Percentiles rank a stretch among this genome's conserved stretches.
Conservation (phyloP, 768 basidiomycete genomes). For the Termitomyces titanicus region DNA sequence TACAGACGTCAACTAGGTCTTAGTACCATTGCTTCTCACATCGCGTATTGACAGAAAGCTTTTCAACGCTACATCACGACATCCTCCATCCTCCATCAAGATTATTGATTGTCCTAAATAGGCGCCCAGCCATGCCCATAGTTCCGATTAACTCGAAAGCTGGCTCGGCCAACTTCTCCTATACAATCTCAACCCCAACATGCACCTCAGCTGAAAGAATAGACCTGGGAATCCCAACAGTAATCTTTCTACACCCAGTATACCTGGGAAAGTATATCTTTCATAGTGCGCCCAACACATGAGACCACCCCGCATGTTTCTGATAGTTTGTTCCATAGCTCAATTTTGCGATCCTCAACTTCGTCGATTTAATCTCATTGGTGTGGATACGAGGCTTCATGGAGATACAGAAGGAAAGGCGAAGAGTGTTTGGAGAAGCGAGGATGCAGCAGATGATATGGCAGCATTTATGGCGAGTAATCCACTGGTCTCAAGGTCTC, state of each 20-base stretch:
- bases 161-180: constrained; percentile 29
- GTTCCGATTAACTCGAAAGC: constrained; percentile 23
- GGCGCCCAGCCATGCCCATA: constrained; percentile 24
- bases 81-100: background rate
- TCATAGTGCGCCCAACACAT: constrained; percentile 20
- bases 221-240: constrained; percentile 27
- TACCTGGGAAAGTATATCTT: constrained; percentile 30
- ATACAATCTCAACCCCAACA: constrained; percentile 34
- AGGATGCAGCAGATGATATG: constrained; percentile 31
- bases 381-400: constrained; percentile 29
- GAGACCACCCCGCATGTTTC: background rate
- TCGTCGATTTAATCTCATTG: constrained; percentile 35
- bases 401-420: constrained; percentile 27
- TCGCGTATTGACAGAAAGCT: background rate
- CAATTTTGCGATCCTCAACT: constrained; percentile 18
- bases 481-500: background rate
- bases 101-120: background rate
- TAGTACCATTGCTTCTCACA: background rate
- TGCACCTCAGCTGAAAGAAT: constrained; percentile 23
- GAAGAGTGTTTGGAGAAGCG: constrained; percentile 20
- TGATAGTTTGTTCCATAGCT: background rate
- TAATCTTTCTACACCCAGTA: constrained; percentile 33
- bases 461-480: constrained; percentile 31
- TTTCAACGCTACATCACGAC: background rate
- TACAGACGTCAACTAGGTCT: no score